Conservation (phyloP, 352 stramenopile species). For the Phytophthora fragariaefolia region DNA sequence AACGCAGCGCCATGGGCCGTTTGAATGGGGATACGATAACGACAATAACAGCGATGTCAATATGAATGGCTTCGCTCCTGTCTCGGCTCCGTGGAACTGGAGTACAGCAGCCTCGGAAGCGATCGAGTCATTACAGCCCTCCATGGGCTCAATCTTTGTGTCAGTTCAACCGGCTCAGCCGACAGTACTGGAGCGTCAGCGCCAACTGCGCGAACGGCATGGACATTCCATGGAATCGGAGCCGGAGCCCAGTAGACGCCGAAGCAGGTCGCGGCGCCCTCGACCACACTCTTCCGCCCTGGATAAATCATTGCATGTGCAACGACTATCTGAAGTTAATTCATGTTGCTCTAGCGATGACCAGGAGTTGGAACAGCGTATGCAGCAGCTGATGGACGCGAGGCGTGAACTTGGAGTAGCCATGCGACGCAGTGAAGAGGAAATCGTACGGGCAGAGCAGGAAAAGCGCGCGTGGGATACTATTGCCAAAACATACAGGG, state of each 20-base stretch:
- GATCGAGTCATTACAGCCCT: slow-evolving; percentile 31
- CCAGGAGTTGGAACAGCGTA: slow-evolving; percentile 49
- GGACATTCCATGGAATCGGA: slow-evolving; percentile 18
- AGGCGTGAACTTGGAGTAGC: slow-evolving; percentile 48
- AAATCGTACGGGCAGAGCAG: slow-evolving; percentile 33
- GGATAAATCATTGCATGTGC: slow-evolving; percentile 34
- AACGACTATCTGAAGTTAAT: slow-evolving; percentile 29
- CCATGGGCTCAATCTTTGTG: slow-evolving; percentile 41
- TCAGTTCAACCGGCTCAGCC: slow-evolving; percentile 27
- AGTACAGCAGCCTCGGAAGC: slow-evolving; percentile 26
- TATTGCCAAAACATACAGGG: slow-evolving; percentile 39
- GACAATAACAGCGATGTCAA: slow-evolving; percentile 28
- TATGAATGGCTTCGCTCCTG: slow-evolving; percentile 31
- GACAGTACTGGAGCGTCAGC: slow-evolving; percentile 39
- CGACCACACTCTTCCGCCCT: slow-evolving; percentile 29
- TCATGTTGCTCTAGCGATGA: slow-evolving; percentile 44
- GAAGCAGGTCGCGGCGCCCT: slow-evolving; percentile 21
- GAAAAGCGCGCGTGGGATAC: slow-evolving; percentile 48
- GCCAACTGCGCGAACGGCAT: slow-evolving; percentile 21
- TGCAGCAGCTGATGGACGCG: slow-evolving; percentile 44
- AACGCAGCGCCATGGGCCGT: slow-evolving; percentile 9
- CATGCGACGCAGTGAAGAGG: slow-evolving; percentile 44
- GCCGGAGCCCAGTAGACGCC: slow-evolving; percentile 17
- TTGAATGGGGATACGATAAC: slow-evolving; percentile 20
- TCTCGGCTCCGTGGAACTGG: slow-evolving; percentile 28